Percentiles rank a stretch among this genome's conserved stretches.
Evolutionary conservation across 108 stramenopile genomes (phyloP).

Genomic region (Skeletonema potamos): DNA sequence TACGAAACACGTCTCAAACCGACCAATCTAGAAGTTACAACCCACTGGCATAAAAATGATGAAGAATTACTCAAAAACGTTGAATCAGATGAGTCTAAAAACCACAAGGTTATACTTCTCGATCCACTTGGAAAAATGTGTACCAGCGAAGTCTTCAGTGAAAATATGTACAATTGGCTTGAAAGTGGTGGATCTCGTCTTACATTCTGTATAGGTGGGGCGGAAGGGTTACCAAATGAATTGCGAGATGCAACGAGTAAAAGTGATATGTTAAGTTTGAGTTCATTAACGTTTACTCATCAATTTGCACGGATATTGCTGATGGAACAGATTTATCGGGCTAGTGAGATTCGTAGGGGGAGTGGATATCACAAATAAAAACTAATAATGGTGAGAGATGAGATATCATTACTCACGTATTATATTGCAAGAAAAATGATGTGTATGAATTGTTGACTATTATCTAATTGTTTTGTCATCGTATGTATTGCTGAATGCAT

Average conservation of each 20-base stretch:
- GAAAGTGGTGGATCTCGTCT: conserved; percentile 87
- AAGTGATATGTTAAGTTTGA: conserved; percentile 60
- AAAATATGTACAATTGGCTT: conserved; percentile 78
- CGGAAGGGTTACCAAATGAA: conserved; percentile 84
- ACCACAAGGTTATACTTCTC: conserved; percentile 68
- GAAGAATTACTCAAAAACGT: conserved; percentile 73
- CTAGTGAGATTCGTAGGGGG: conserved; percentile 87
- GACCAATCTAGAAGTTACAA: conserved; percentile 64
- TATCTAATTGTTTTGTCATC: too few species aligned
- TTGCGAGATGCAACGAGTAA: conserved; percentile 39
- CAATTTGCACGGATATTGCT: conserved; percentile 87
- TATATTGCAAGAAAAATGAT: neutral
- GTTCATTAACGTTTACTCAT: conserved; percentile 87
- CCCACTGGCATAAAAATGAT: conserved; percentile 90
- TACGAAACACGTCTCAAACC: conserved; percentile 71
- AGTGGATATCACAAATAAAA: conserved; percentile 81
- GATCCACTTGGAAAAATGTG: conserved; percentile 69
- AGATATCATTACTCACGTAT: neutral
- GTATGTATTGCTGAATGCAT: too few species aligned
- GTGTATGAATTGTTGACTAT: too few species aligned
- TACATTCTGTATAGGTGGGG: conserved; percentile 91
- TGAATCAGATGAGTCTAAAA: conserved; percentile 54
- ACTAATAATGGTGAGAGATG: too few species aligned
- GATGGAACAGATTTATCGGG: conserved; percentile 92
- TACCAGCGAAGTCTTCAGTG: conserved; percentile 76